Base-by-base conservation (phyloP, 768 basidiomycete genomes). In the Suillus cothurnatus region DNA sequence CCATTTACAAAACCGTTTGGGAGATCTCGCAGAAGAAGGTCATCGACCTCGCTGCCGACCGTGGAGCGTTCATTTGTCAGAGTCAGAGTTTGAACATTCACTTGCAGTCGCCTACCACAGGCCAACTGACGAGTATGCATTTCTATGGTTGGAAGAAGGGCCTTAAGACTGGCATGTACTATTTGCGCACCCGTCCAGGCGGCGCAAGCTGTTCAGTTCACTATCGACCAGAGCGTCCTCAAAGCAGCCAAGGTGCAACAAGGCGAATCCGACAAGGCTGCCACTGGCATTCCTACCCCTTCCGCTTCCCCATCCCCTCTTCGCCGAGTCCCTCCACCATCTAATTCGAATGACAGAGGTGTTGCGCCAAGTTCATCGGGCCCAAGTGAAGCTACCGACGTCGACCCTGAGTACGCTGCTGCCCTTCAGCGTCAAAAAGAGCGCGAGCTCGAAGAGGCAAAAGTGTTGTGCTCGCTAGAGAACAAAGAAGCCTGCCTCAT, bases 81-180 rank as follows among this genome's bases (percentile, higher is more conserved):
- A 90, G 88, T 69, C 97, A 99, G 80, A 92, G 90, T 67, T 81
- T 99, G 76, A 99, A 99, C 77, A 86, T 99, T 64, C 97, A 98
- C 76, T 79, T 99, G 57, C 89, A 93, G 74, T 82, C 90, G 45
- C 97, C 97, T 36, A 94, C 94, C 4, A 82, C 90, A 64, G 94
- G 94, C 11, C 97, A 99, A 77, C 82, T 99, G 67, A 96, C 95
- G 45, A 92, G 90, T 67, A 95, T 95, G 94, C 95, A 96, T 78
- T 97, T 96, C 83, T 98, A 98, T 75, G 97, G 95, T n/a, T 99
- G 97, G 97, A 97, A 97, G 86, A 94, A 94, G 81, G 97, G 97
- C 39, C 81, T 99, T 73, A 99, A 99, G 66, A 99, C 97, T 1
- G 97, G 97, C 70, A 96, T 97, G 93, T 95, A 95, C 81, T 99